Percentiles rank a stretch among this genome's conserved stretches.
Conservation (phyloP, 768 basidiomycete genomes). For the Hygrophoropsis aurantiaca region DNA sequence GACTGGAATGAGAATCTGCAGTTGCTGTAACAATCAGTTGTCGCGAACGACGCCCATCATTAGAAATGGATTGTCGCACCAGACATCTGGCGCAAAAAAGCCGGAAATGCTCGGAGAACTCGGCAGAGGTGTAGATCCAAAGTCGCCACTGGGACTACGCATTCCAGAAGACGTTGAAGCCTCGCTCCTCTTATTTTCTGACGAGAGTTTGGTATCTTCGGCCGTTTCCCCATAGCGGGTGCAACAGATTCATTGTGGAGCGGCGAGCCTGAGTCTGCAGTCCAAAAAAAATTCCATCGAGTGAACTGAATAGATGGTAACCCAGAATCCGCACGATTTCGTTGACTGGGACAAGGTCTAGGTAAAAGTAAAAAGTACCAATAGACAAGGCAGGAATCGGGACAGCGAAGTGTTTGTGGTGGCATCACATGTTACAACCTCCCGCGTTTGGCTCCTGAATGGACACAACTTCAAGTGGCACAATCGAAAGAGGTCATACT, state of each 20-base stretch:
- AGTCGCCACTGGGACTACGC: slow-evolving; percentile 56
- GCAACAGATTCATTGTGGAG: slow-evolving; percentile 51
- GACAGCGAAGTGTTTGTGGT: no score
- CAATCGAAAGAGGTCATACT: no score
- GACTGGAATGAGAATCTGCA: slow-evolving; percentile 46
- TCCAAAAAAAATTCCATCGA: slow-evolving; percentile 62
- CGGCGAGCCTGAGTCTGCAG: slow-evolving; percentile 60
- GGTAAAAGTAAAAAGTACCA: no score
- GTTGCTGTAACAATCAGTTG: slow-evolving; percentile 44
- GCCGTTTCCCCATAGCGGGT: slow-evolving; percentile 33
- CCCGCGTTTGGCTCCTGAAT: no score
- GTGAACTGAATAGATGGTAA: background rate
- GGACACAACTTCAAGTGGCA: no score
- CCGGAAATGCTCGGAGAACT: slow-evolving; percentile 24
- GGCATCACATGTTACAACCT: no score
- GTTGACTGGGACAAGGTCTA: no score
- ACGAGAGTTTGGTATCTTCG: slow-evolving; percentile 32
- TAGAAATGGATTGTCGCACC: slow-evolving; percentile 54
- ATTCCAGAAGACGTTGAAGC: slow-evolving; percentile 49
- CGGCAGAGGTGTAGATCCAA: slow-evolving; percentile 44
- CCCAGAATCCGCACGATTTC: background rate
- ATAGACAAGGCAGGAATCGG: no score
- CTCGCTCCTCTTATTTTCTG: slow-evolving; percentile 50
- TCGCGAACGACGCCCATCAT: slow-evolving; percentile 58
- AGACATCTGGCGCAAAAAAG: slow-evolving; percentile 49